A percentile compares a stretch with the other conserved stretches of the same genome.
Evolutionary conservation across 2,329 filamentous ascomycete species (phyloP).

Genomic region (Penicillium sp.): DNA sequence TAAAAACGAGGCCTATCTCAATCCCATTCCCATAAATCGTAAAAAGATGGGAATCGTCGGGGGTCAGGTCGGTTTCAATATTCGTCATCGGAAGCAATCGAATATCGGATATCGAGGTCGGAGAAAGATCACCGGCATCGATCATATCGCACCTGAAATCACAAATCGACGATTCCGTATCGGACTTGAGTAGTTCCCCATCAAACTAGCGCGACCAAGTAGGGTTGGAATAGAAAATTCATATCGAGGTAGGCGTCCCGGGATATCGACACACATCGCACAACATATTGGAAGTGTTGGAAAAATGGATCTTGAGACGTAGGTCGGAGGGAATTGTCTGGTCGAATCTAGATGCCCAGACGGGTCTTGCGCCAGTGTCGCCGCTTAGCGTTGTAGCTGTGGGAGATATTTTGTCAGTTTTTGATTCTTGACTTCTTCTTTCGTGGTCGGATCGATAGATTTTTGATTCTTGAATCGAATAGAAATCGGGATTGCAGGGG

Average conservation of each 20-base stretch:
- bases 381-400: constrained; percentile 99
- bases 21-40: constrained; percentile 1
- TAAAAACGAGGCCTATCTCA: constrained; percentile 1
- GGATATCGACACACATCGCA: constrained; percentile 17
- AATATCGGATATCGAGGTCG: background rate
- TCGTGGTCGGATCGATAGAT: background rate
- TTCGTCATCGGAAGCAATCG: background rate
- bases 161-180: constrained; percentile 10
- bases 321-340: constrained; percentile 37
- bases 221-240: constrained; percentile 6
- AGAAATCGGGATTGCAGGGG: background rate
- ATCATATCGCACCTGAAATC: constrained; percentile 8
- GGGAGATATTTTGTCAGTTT: background rate
- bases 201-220: constrained; percentile 25
- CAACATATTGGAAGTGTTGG: constrained; percentile 12
- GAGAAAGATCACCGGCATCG: background rate
- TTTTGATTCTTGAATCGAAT: background rate
- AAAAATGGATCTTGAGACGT: constrained; percentile 31
- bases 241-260: constrained; percentile 17
- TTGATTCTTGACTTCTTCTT: background rate
- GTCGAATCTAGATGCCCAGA: constrained; percentile 82
- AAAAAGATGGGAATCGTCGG: background rate
- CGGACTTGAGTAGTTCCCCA: constrained; percentile 24
- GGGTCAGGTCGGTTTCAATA: background rate
- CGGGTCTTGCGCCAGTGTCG: constrained; percentile 99